These are phyloP conservation scores for Phaseolus lunatus DNA, from an alignment of 306 rosid species.

Conservation along the genomic window DNA sequence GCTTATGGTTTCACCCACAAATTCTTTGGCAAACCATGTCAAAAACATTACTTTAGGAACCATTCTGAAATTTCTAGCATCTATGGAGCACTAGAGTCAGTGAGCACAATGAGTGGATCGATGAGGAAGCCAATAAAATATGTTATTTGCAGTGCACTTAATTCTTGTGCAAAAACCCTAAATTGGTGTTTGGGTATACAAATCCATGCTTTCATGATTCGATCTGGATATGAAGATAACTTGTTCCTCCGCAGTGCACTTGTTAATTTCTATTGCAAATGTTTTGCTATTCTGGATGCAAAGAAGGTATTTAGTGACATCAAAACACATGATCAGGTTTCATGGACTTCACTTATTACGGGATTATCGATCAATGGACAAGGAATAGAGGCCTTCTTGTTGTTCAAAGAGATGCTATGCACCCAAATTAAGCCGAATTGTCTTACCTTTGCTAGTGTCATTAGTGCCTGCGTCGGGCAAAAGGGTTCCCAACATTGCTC, in stretches of 20 bases:
- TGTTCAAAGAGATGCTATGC: slow-evolving; percentile 63
- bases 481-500: slow-evolving; percentile 46
- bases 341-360: slow-evolving; percentile 70
- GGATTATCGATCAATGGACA: slow-evolving; percentile 60
- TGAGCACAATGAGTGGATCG: slow-evolving; percentile 32
- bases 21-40: slow-evolving; percentile 4
- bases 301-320: slow-evolving; percentile 57
- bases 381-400: slow-evolving; percentile 56
- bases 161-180: slow-evolving; percentile 58
- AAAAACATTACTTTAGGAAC: slow-evolving; percentile 7
- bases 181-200: slow-evolving; percentile 56
- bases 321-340: slow-evolving; percentile 67
- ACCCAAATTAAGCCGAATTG: slow-evolving; percentile 61
- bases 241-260: slow-evolving; percentile 61
- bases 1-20: slow-evolving; percentile 42
- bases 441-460: slow-evolving; percentile 66
- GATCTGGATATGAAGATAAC: slow-evolving; percentile 56
- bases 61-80: slow-evolving; percentile 24
- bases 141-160: slow-evolving; percentile 61
- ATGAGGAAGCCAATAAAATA: slow-evolving; percentile 45
- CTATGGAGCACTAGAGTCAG: slow-evolving; percentile 40
- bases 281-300: slow-evolving; percentile 59
- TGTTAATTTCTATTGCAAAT: slow-evolving; percentile 68
- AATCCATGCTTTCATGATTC: slow-evolving; percentile 61
- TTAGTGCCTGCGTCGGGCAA: slow-evolving; percentile 58